Evolutionary conservation across 2,329 filamentous ascomycete species (phyloP).

Genomic region (Metarhizium robertsii): DNA sequence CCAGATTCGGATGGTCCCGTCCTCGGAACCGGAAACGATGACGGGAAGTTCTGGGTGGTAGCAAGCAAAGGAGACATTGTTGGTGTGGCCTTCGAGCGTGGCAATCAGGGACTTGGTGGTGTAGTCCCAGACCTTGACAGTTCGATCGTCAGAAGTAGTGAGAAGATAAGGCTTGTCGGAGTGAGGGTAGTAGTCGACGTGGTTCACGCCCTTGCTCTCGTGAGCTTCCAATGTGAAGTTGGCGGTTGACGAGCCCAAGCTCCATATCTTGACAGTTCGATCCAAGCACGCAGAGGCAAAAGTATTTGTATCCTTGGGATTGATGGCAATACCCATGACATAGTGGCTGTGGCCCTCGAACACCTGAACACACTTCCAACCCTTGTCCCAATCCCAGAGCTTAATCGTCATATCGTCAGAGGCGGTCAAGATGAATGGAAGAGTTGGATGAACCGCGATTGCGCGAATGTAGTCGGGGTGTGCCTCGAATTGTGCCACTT

Average conservation of each 20-base stretch:
- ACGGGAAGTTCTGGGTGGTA: slow-evolving; percentile 96
- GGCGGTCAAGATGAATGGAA: slow-evolving; percentile 91
- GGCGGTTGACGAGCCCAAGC: slow-evolving; percentile 80
- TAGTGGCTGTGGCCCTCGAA: slow-evolving; percentile 97
- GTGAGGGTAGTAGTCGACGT: slow-evolving; percentile 81
- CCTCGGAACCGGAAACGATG: slow-evolving; percentile 96
- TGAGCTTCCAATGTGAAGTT: slow-evolving; percentile 97
- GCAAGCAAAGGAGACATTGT: slow-evolving; percentile 95
- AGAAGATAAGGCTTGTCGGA: slow-evolving; percentile 79
- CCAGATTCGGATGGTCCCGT: slow-evolving; percentile 97
- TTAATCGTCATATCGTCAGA: slow-evolving; percentile 99
- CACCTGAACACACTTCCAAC: slow-evolving; percentile 94
- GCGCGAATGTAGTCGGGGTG: slow-evolving; percentile 98
- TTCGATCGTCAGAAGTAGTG: slow-evolving; percentile 92
- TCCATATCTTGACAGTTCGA: slow-evolving; percentile 97
- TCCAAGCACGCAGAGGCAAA: slow-evolving; percentile 93
- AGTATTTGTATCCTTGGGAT: slow-evolving; percentile 92
- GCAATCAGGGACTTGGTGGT: slow-evolving; percentile 96
- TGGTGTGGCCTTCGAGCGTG: slow-evolving; percentile 92
- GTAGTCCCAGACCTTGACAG: slow-evolving; percentile 98
- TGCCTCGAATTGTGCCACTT: slow-evolving; percentile 93
- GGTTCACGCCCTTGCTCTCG: slow-evolving; percentile 95
- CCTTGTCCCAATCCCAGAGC: slow-evolving; percentile 98
- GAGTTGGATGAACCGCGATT: slow-evolving; percentile 89
- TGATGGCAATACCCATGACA: slow-evolving; percentile 93